Evolutionary conservation across 169 alveolate genomes (phyloP).

Genomic region (Cyclospora cayetanensis): DNA sequence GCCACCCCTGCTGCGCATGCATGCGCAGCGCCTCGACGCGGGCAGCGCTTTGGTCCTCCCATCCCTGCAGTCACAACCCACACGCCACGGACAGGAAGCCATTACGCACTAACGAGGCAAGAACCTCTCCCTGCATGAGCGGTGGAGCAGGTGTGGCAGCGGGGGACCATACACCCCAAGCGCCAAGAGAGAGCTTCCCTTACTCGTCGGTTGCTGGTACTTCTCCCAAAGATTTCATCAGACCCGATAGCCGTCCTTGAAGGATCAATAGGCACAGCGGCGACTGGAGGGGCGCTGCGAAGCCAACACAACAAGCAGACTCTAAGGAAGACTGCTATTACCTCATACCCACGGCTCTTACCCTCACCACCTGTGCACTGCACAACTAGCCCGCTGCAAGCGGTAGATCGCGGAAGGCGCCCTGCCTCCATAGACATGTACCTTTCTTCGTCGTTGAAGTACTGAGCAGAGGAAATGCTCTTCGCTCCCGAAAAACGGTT

Average conservation of each 20-base stretch:
- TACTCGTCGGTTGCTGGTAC: constrained; percentile 35
- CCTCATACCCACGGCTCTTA: background rate
- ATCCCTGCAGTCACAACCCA: constrained; percentile 2
- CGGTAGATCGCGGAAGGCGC: background rate
- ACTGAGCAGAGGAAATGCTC: constrained; percentile 70
- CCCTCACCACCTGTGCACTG: too few species aligned
- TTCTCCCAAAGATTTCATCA: constrained; percentile 65
- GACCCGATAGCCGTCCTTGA: constrained; percentile 64
- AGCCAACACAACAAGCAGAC: background rate
- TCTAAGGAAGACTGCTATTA: background rate
- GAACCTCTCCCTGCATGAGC: too few species aligned
- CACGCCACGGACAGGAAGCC: too few species aligned
- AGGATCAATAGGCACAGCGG: constrained; percentile 66
- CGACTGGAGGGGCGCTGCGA: constrained; percentile 51
- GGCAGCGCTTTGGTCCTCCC: constrained; percentile 58
- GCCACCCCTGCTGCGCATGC: constrained; percentile 72
- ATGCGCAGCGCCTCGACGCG: constrained; percentile 63
- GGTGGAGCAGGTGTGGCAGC: too few species aligned
- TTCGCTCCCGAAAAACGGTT: constrained; percentile 69
- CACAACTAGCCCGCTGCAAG: too few species aligned
- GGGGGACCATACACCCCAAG: background rate
- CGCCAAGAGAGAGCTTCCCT: background rate
- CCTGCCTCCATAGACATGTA: background rate
- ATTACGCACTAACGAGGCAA: too few species aligned
- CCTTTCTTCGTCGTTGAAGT: constrained; percentile 43